Conservation (phyloP, 208 protist species). For the Plasmodiophora brassicae region DNA sequence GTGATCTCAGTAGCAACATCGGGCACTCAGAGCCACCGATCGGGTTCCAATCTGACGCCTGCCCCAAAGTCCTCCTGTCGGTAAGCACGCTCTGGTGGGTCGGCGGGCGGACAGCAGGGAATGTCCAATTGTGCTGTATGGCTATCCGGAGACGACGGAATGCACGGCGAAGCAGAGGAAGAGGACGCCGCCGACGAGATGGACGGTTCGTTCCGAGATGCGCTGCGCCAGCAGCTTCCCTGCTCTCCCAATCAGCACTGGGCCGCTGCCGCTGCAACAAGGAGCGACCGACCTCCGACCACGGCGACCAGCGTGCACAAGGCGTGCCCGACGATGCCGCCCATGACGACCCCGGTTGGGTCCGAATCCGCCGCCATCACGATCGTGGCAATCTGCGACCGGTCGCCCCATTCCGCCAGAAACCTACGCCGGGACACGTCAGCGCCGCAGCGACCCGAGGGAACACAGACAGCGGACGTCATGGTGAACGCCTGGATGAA, state of each 20-base stretch:
- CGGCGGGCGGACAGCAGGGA: too few relatives aligned
- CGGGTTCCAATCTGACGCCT: too few relatives aligned
- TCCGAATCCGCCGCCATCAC: slow-evolving; percentile 42
- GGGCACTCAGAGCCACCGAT: too few relatives aligned
- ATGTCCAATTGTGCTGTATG: too few relatives aligned
- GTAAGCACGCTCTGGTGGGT: too few relatives aligned
- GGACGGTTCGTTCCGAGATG: slow-evolving; percentile 52
- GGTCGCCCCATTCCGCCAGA: slow-evolving; percentile 47
- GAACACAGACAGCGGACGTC: too few relatives aligned
- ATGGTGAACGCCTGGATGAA: slow-evolving; percentile 44
- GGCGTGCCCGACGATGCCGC: slow-evolving; percentile 79
- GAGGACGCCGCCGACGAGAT: slow-evolving; percentile 44
- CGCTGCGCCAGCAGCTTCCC: slow-evolving; percentile 33
- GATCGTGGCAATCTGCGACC: slow-evolving; percentile 55
- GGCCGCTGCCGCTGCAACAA: too few relatives aligned
- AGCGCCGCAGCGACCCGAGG: too few relatives aligned
- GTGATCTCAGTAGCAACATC: too few relatives aligned
- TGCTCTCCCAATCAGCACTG: too few relatives aligned
- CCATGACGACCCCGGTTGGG: slow-evolving; percentile 36
- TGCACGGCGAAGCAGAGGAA: slow-evolving; percentile 43
- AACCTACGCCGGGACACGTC: too few relatives aligned
- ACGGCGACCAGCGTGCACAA: slow-evolving; percentile 86
- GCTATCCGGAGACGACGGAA: background rate
- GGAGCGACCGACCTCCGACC: slow-evolving; percentile 43
- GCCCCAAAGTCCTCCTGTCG: too few relatives aligned